Evolutionary conservation across 2,329 filamentous ascomycete species (phyloP).

Genomic region (Botrytis elliptica): DNA sequence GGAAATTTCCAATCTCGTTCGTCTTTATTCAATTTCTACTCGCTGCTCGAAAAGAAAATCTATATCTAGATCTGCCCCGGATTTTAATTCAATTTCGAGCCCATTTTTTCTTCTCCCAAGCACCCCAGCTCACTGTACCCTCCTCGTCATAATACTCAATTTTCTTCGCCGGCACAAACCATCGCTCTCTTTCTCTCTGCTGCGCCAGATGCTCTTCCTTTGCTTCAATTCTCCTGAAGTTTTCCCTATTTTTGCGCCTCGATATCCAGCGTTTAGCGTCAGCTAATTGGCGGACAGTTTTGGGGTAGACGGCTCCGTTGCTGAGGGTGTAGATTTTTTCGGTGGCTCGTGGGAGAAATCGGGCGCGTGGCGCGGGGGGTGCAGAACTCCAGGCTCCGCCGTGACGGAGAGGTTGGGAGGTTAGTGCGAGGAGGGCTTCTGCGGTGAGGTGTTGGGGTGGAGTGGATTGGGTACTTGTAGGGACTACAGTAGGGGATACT

Average conservation of each 20-base stretch:
- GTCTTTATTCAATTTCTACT: background rate
- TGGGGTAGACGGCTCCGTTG: background rate
- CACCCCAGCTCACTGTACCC: background rate
- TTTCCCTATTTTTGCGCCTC: background rate
- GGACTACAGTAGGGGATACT: no score
- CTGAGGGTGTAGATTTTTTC: background rate
- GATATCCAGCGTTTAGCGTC: background rate
- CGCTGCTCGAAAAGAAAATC: background rate
- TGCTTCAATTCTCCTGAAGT: background rate
- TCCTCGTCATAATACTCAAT: background rate
- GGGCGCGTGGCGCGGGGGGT: background rate
- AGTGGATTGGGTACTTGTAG: background rate
- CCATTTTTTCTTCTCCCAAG: background rate
- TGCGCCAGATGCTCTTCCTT: background rate
- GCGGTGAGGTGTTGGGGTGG: background rate
- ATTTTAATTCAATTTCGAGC: background rate
- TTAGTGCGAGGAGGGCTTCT: background rate
- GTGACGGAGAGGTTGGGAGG: background rate
- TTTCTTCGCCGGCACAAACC: background rate
- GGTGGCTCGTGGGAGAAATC: background rate
- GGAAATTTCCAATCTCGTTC: background rate
- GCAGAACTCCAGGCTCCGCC: constrained; percentile 1
- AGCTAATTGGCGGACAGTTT: background rate
- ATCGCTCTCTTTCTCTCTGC: background rate
- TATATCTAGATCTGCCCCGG: background rate